Evolutionary conservation across 371 early-diverging fungal genomes (phyloP), one percentile per base, ranked within the genome.

Genomic region (Zychaea mexicana): DNA sequence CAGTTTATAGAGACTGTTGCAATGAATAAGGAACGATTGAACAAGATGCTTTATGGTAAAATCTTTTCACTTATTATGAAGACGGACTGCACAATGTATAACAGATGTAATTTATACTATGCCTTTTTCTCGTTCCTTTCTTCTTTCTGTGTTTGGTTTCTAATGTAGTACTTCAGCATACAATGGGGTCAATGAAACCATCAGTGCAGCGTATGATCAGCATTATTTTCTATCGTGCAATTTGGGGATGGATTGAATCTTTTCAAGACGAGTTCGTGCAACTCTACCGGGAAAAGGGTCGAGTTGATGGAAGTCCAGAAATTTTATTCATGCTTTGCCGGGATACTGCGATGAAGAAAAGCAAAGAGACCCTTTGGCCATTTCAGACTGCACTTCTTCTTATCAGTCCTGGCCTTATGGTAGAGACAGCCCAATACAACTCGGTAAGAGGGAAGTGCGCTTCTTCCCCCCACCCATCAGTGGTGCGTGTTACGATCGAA

Each of bases 191-290:
- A 15, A 58, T 93, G 33, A 82, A 86, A 52, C 85, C 86, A 27
- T 64, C 86, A 1, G 83, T 89, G 0, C 91, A 90, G 62, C 76
- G 83, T 9, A 69, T 79, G 9, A 76, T 88, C 64, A 88, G 90
- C 2, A 77, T 85, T 3, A 82, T 86, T 26, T 73, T 92, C 17
- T 83, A 90, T 57, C 83, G 85, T 19, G 85, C 89, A 5, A 92
- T 94, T 59, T 94, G 92, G 93, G 90, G 90, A 66, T 94, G 92
- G 92, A 92, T 94, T 42, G 91, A 91, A 63, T 81, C 84, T 2
- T 90, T 87, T 61, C 90, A 92, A 0, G 68, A 81, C 10, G 92
- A 93, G 63, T 93, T 92, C 64, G 75, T 83, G 17, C 65, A 68
- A 6, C 70, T 93, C 6, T 89, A 85, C 65, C 79, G 81, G 36